These are phyloP conservation scores for Psidium friedrichsthalianum DNA, from an alignment of 345 rosid species.

Conservation along the genomic window DNA sequence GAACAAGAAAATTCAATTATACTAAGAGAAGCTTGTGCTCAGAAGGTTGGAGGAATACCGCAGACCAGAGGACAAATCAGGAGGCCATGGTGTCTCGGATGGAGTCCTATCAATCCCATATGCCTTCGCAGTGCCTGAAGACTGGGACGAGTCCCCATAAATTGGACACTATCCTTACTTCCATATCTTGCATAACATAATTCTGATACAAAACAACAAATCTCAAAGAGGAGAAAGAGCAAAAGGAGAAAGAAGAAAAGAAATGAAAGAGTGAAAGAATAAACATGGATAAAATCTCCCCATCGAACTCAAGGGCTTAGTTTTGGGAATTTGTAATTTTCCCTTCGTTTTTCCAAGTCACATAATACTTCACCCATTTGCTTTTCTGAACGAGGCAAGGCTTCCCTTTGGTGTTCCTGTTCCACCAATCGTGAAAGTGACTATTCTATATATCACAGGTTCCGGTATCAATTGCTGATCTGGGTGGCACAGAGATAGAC, in stretches of 20 bases:
- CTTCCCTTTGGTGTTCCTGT: not conserved
- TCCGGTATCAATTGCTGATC: conserved; percentile 93
- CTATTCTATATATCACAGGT: conserved; percentile 30
- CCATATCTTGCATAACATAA: not conserved
- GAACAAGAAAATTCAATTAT: conserved; percentile 1
- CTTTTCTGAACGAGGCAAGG: not conserved
- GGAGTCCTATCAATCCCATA: conserved; percentile 98
- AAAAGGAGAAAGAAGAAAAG: not conserved
- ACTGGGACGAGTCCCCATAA: conserved; percentile 59
- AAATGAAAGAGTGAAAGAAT: not conserved
- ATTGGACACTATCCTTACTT: not conserved
- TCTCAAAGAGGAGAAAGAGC: not conserved
- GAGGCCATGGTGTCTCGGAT: conserved; percentile 95
- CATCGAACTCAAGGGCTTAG: not conserved
- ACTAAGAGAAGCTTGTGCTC: conserved; percentile 29
- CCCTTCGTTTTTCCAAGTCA: not conserved
- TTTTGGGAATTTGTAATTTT: not conserved
- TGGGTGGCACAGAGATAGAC: conserved; percentile 96
- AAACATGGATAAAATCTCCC: not conserved
- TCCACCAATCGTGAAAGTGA: not conserved
- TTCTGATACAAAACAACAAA: not conserved
- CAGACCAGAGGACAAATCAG: conserved; percentile 92
- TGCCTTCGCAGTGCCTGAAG: conserved; percentile 54
- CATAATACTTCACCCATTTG: not conserved
- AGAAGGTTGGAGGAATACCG: conserved; percentile 97